These are phyloP conservation scores for Apiospora kogelbergensis DNA, from an alignment of 2,329 filamentous ascomycete genomes.

Conservation along the genomic window DNA sequence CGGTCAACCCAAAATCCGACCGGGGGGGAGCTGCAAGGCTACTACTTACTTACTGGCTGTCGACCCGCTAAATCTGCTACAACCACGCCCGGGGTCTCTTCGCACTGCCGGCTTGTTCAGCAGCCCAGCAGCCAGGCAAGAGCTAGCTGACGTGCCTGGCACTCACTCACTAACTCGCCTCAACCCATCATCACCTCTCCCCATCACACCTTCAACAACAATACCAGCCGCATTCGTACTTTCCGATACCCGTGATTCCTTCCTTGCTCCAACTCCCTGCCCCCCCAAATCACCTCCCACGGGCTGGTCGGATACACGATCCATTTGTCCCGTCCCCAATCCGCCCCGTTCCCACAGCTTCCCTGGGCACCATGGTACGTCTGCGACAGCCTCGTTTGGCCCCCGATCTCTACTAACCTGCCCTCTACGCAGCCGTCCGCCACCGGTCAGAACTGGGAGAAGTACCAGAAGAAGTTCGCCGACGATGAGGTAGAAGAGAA, in stretches of 20 bases:
- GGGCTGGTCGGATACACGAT: neutral
- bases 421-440: slow-evolving; percentile 74
- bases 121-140: neutral
- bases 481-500: slow-evolving; percentile 98
- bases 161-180: neutral
- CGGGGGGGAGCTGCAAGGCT: slow-evolving; percentile 3
- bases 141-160: slow-evolving; percentile 6
- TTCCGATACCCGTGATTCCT: neutral
- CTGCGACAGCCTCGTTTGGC: slow-evolving; percentile 9
- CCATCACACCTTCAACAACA: neutral
- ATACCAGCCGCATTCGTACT: neutral
- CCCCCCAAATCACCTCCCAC: neutral
- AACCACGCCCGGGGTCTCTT: neutral
- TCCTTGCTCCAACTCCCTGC: neutral
- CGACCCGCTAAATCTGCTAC: neutral
- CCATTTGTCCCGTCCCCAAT: neutral
- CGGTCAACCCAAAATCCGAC: slow-evolving; percentile 8
- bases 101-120: no score
- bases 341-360: neutral
- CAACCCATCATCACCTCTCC: neutral
- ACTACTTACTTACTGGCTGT: no score
- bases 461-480: slow-evolving; percentile 95
- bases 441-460: slow-evolving; percentile 94
- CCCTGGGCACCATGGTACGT: slow-evolving; percentile 27
- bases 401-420: slow-evolving; percentile 21